Conservation (phyloP, 192 early-diverging fungal genomes). For the Coemansia sp. region DNA sequence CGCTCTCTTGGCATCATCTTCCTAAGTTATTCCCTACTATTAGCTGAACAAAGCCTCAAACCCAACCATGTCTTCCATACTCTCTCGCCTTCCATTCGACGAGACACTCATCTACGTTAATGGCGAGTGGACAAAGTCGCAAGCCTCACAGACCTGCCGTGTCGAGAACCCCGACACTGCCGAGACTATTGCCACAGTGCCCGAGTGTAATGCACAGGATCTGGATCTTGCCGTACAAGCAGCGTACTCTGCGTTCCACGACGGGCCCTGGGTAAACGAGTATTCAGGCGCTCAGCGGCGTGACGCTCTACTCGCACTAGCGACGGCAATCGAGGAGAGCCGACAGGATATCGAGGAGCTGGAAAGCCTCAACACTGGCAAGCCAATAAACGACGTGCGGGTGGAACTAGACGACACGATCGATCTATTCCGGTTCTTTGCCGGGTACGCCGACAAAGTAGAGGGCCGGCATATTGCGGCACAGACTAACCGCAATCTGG, state of each 20-base stretch:
- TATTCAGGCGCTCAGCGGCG: constrained; percentile 58
- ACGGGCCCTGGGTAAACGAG: constrained; percentile 52
- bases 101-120: constrained; percentile 38
- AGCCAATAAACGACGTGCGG: constrained; percentile 57
- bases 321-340: constrained; percentile 45
- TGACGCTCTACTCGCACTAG: constrained; percentile 52
- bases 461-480: constrained; percentile 50
- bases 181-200: constrained; percentile 40
- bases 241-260: constrained; percentile 47
- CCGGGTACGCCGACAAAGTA: constrained; percentile 56
- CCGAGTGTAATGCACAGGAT: constrained; percentile 42
- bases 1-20: neutral
- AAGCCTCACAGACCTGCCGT: constrained; percentile 15
- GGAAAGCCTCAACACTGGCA: constrained; percentile 60
- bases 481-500: constrained; percentile 32
- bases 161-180: constrained; percentile 51
- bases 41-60: neutral
- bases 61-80: neutral
- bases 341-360: constrained; percentile 44
- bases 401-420: constrained; percentile 57
- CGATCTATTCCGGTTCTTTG: constrained; percentile 54
- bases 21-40: neutral
- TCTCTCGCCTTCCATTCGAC: constrained; percentile 46
- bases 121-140: constrained; percentile 34
- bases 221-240: constrained; percentile 51